Base-by-base conservation (phyloP, 352 stramenopile species). In the Pythium biforme region DNA sequence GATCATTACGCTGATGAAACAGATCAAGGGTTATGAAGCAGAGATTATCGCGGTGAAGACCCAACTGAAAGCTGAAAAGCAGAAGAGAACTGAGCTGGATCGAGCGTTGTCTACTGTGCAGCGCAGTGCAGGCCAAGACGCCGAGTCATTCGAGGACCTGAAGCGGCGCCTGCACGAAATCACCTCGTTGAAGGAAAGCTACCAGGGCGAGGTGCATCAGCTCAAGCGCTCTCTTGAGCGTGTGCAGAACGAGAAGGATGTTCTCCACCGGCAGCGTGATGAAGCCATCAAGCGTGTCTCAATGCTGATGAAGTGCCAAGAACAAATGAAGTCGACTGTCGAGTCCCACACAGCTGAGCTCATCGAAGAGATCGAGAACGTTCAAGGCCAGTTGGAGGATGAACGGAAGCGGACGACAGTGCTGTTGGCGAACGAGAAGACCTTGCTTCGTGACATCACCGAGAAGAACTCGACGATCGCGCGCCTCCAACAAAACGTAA, bases 381-480 rank as follows among this genome's bases (percentile, higher is more conserved):
- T 87, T 1, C 80, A 92, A 61, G 63, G 77, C 15, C 78, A 90
- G 33, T 69, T 92, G 40, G 81, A 88, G n/a, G 73, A 63, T 26
- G 80, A 92, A 52, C 78, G 80, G 23, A 81, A 89, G 65, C 76
- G 79, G 2, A 88, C 74, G 56, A 79, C 75, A 4, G 70, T 84
- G n/a, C 61, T 92, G 46, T 50, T 89, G 11, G 34, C 60, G 15
- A 90, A 92, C 54, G 83, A 92, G 60, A 88, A 90, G 62, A 86
- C 72, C 12, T 64, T 92, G 48, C 55, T 89, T 47, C 78, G 79
- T 10, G 83, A 92, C 60, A 74, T 92, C 39, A 76, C 79, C n/a
- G 80, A 92, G 51, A 78, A 81, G n/a, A 86, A 83, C 50, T 46
- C 70, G 11, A 69, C 69, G 25, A 73, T 89, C 49, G 58, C 57